phyloP scores from a whole-genome alignment of 225 moss, liverwort and hornwort genomes.

The Pseudoscleropodium purum region DNA sequence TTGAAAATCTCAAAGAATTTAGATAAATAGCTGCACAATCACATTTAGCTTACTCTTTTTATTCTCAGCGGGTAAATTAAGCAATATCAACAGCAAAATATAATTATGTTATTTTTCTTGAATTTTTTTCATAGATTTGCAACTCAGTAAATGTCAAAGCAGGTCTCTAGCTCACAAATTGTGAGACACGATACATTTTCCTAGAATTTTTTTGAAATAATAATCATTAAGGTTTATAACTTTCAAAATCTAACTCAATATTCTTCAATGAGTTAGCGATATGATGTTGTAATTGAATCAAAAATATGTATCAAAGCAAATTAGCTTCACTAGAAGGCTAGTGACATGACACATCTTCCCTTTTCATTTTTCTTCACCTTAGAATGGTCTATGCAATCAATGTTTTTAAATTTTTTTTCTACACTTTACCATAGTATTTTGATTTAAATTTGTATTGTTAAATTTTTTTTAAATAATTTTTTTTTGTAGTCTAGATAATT shows the following conservation, averaged over 20 bases:
- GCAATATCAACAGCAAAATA: too few species aligned
- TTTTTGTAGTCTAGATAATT: too few species aligned
- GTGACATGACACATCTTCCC: not conserved
- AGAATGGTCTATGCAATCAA: not conserved
- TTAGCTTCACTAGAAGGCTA: not conserved
- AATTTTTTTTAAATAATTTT: not conserved
- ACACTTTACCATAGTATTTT: not conserved
- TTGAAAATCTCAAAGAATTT: not conserved
- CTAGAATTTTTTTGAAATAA: not conserved
- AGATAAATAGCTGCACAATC: too few species aligned
- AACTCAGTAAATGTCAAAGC: not conserved
- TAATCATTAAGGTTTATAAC: too few species aligned
- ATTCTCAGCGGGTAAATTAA: rapidly evolving
- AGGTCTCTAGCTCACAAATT: not conserved
- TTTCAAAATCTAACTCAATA: too few species aligned
- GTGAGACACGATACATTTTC: not conserved
- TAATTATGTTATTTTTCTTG: too few species aligned
- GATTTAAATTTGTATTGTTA: too few species aligned
- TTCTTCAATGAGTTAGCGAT: too few species aligned
- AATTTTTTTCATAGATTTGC: not conserved
- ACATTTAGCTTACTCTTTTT: not conserved
- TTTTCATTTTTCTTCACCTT: not conserved
- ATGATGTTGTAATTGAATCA: too few species aligned
- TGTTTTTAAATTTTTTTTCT: too few species aligned
- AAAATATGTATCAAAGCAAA: too few species aligned